A percentile compares a stretch with the other conserved stretches of the same genome.
phyloP scores from a whole-genome alignment of 139 green algal species.

The Spirogloea muscicola region DNA sequence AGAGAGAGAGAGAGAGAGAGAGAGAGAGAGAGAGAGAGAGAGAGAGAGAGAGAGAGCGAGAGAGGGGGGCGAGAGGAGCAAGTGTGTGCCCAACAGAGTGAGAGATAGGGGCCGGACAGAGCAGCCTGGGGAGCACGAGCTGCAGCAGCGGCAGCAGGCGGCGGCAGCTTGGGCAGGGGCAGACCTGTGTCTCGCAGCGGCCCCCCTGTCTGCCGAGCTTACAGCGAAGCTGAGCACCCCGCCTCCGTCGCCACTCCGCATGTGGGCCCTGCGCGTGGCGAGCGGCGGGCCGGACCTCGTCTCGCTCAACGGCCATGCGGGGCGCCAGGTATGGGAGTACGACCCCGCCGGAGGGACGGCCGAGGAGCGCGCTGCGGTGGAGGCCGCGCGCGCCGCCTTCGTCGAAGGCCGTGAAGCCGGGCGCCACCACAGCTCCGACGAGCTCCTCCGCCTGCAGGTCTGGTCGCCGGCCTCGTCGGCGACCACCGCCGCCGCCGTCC shows the following conservation, averaged over 20 bases:
- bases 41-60: too few relatives aligned
- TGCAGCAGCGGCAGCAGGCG: background rate
- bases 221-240: background rate
- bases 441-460: constrained; percentile 76
- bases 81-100: background rate
- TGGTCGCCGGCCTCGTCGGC: background rate
- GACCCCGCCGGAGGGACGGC: constrained; percentile 56
- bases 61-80: too few relatives aligned
- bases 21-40: background rate
- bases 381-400: constrained; percentile 57
- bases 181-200: background rate
- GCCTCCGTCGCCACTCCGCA: background rate
- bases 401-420: too few relatives aligned
- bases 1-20: background rate
- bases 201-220: background rate
- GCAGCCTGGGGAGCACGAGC: background rate
- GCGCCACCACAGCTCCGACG: constrained; percentile 81
- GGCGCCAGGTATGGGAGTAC: constrained; percentile 78
- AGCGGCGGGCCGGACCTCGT: background rate
- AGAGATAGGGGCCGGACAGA: background rate
- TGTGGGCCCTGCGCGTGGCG: constrained; percentile 5
- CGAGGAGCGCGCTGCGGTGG: constrained; percentile 60
- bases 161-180: background rate
- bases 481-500: background rate
- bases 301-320: constrained; percentile 58